These are phyloP conservation scores for Lasiosphaeris hirsuta DNA, from an alignment of 495 filamentous ascomycete species.

Conservation along the genomic window DNA sequence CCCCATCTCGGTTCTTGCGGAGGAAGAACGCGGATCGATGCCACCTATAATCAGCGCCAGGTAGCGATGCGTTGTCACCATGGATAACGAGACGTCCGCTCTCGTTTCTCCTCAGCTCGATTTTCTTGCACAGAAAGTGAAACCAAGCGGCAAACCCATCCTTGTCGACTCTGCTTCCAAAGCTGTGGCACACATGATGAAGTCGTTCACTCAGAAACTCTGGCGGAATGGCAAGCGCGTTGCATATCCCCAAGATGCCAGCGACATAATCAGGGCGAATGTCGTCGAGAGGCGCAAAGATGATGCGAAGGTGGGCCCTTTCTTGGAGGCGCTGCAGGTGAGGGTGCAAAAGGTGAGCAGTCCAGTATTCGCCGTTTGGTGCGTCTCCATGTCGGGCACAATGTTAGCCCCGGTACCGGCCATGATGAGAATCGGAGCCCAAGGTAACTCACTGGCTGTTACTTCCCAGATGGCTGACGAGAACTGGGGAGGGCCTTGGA, in stretches of 20 bases:
- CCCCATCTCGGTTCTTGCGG: background rate
- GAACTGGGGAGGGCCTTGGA: too few relatives aligned
- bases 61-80: background rate
- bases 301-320: too few relatives aligned
- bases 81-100: background rate
- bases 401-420: too few relatives aligned
- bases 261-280: background rate
- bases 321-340: too few relatives aligned
- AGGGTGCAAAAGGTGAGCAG: too few relatives aligned
- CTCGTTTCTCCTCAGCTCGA: slow-evolving; percentile 3
- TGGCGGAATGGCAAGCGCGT: slow-evolving; percentile 8
- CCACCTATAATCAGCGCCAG: slow-evolving; percentile 7
- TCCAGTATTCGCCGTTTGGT: too few relatives aligned
- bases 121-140: slow-evolving; percentile 25
- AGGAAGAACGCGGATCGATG: slow-evolving; percentile 15
- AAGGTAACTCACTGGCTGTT: too few relatives aligned
- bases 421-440: too few relatives aligned
- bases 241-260: background rate
- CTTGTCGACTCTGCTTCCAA: slow-evolving; percentile 10
- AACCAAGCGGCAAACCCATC: slow-evolving; percentile 11
- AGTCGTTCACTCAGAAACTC: slow-evolving; percentile 15
- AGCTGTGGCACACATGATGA: slow-evolving; percentile 17
- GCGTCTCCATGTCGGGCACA: too few relatives aligned
- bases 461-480: too few relatives aligned
- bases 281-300: too few relatives aligned